Conservation (phyloP, 225 moss, liverwort and hornwort genomes). For the Ulota crispa region DNA sequence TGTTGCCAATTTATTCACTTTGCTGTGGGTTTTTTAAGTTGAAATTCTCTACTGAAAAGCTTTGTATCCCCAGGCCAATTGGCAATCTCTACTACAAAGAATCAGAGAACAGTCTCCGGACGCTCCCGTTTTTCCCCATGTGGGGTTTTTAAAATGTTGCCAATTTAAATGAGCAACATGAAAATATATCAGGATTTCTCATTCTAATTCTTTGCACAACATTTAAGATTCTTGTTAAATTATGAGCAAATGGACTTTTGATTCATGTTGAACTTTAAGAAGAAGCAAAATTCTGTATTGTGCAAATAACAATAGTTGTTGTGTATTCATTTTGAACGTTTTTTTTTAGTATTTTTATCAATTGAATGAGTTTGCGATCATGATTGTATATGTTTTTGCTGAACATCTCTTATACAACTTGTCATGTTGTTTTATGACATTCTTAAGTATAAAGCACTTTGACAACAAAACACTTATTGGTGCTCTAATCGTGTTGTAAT, state of each 20-base stretch:
- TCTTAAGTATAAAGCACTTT: neutral
- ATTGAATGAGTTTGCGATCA: neutral
- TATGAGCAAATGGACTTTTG: neutral
- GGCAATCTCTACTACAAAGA: too few species aligned
- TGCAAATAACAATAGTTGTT: too few species aligned
- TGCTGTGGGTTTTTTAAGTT: too few species aligned
- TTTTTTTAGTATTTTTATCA: rapidly evolving
- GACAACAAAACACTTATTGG: rapidly evolving
- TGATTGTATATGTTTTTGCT: rapidly evolving
- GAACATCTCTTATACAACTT: neutral
- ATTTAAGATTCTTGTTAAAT: too few species aligned
- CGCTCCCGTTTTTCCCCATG: too few species aligned
- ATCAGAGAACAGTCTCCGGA: too few species aligned
- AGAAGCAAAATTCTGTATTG: rapidly evolving
- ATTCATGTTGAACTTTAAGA: rapidly evolving
- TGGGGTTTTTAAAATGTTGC: too few species aligned
- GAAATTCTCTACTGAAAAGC: too few species aligned
- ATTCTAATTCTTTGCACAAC: too few species aligned
- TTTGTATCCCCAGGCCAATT: too few species aligned
- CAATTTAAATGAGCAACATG: neutral
- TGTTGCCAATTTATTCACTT: too few species aligned
- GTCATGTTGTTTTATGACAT: neutral
- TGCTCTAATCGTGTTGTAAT: rapidly evolving
- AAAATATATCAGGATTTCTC: too few species aligned
- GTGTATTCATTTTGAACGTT: neutral